A percentile compares a stretch with the other conserved stretches of the same genome.
Evolutionary conservation across 1,284 basidiomycete genomes (phyloP).

Genomic region (Xanthoconium separans): DNA sequence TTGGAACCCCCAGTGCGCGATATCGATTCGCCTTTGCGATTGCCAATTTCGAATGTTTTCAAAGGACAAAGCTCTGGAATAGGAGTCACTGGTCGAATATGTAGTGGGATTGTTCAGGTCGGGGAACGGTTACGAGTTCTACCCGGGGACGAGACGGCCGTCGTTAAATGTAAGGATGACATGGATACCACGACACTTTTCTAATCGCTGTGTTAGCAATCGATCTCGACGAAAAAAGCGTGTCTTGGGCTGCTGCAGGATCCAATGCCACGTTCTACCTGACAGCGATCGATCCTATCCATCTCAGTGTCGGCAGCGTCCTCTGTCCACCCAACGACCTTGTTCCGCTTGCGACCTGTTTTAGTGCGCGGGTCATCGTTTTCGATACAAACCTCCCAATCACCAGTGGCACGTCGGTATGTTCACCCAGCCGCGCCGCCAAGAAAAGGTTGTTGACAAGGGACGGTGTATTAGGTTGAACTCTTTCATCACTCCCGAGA

Average conservation of each 20-base stretch:
- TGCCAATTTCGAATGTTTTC: conserved; percentile 96
- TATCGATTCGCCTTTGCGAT: conserved; percentile 74
- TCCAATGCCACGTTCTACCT: conserved; percentile 87
- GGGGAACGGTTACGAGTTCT: conserved; percentile 86
- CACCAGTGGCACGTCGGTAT: conserved; percentile 80
- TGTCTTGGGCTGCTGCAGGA: conserved; percentile 90
- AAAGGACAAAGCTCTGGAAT: conserved; percentile 82
- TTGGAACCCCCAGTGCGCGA: conserved; percentile 82
- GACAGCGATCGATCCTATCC: conserved; percentile 81
- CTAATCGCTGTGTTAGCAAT: conserved; percentile 60
- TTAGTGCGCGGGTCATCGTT: conserved; percentile 87
- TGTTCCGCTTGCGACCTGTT: conserved; percentile 75
- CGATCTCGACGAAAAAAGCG: conserved; percentile 76
- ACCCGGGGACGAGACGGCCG: conserved; percentile 88
- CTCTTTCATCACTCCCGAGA: conserved; percentile 94
- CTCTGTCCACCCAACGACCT: conserved; percentile 74
- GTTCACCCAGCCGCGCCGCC: conserved; percentile 19
- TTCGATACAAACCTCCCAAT: conserved; percentile 94
- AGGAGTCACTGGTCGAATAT: conserved; percentile 85
- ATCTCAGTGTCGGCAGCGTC: conserved; percentile 86
- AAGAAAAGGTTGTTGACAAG: background rate
- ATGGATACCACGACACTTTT: background rate
- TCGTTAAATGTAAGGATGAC: conserved; percentile 68
- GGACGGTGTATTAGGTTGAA: conserved; percentile 59
- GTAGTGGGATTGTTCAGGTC: conserved; percentile 87